Base-by-base conservation (phyloP, 768 basidiomycete species). In the Tricholoma sp. region DNA sequence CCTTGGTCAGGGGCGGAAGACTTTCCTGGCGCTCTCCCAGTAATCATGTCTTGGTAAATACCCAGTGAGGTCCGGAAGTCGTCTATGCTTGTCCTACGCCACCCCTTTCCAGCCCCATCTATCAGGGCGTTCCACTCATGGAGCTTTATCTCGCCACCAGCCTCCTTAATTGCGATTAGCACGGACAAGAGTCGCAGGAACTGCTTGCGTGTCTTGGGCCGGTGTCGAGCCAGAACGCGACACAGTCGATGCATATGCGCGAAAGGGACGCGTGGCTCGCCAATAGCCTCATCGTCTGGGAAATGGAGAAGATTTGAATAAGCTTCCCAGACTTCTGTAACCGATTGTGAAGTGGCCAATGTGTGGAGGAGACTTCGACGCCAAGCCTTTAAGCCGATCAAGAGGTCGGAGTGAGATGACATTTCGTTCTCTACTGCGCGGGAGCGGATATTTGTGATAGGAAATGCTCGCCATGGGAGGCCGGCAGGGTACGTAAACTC, bases 121-220 rank as follows among this genome's bases (percentile, higher is more conserved):
- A 92, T 80, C 46, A 93, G 76, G 7, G 82, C 74, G 66, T 91
- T 92, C 88, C 90, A 92, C 67, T 91, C 82, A 77, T 83, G 83
- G n/a, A 72, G 63, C 60, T 80, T 74, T 31, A 90, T 67, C 10
- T 55, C 71, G 21, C 83, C 86, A 11, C 83, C 84, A n/a, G 72
- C 74, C 19, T 70, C 71, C 57, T 79, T 81, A 39, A 92, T 72
- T 45, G 76, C 77, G 43, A 79, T 79, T 59, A 91, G 65, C 11
- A 90, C 80, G n/a, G 84, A 79, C n/a, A 89, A 74, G 3, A 92
- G 76, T 11, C 83, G 84, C 8, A 84, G 76, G 69, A 85, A 89
- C 52, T 80, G 71, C 2, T 71, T 67, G 39, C 85, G 83, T 5
- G 85, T 85, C 61, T 81, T 83, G 29, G 85, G 84, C 32, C 71